Evolutionary conservation across 805 yeast species (phyloP).

Genomic region (Jamesozyma hellenica): DNA sequence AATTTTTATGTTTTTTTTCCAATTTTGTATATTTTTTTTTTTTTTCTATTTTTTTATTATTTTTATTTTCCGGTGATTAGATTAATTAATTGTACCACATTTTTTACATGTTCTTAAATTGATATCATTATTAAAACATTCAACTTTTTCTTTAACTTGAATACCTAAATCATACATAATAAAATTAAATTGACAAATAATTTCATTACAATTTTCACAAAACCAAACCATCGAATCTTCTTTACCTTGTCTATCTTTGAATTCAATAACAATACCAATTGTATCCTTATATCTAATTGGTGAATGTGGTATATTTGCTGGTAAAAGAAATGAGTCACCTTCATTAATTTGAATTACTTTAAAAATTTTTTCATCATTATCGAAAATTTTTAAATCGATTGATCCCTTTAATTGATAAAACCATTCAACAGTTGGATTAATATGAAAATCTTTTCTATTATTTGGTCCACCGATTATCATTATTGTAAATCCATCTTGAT

Average conservation of each 20-base stretch:
- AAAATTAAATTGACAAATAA: constrained; percentile 61
- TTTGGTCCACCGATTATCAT: constrained; percentile 97
- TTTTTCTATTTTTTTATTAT: too few species aligned
- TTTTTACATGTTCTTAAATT: constrained; percentile 59
- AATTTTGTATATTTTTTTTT: too few species aligned
- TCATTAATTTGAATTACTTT: constrained; percentile 66
- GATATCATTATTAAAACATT: constrained; percentile 52
- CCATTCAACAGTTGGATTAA: constrained; percentile 91
- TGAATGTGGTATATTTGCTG: constrained; percentile 78
- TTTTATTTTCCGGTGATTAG: background rate
- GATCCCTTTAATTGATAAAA: constrained; percentile 79
- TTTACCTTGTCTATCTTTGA: constrained; percentile 61
- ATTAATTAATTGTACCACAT: constrained; percentile 65
- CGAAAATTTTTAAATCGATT: constrained; percentile 78
- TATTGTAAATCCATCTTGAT: constrained; percentile 84
- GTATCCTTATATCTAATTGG: constrained; percentile 83
- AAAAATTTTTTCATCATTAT: constrained; percentile 51
- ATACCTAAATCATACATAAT: constrained; percentile 78
- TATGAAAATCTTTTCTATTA: constrained; percentile 85
- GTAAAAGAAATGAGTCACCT: constrained; percentile 82
- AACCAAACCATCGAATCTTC: constrained; percentile 82
- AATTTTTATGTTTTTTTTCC: too few species aligned
- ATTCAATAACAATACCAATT: constrained; percentile 79
- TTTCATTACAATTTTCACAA: constrained; percentile 55
- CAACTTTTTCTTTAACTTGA: constrained; percentile 77